Evolutionary conservation across 176 grass and related monocot species (phyloP), one percentile per base, ranked within the genome.

Genomic region (Phyllostachys edulis): DNA sequence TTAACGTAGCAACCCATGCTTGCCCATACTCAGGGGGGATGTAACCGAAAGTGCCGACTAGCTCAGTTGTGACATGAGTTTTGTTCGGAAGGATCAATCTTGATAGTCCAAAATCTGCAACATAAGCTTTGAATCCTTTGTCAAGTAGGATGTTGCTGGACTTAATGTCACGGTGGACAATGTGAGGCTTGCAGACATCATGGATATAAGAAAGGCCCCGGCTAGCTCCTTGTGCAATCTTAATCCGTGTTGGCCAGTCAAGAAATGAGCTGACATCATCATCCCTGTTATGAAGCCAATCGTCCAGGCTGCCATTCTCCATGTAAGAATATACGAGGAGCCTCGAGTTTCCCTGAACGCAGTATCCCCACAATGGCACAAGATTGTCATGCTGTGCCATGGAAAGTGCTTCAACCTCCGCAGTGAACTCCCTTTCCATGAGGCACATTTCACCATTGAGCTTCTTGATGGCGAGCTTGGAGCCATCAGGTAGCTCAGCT

Each of bases 101-200:
- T 29, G 94, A 80, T 1, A 97, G 81, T 36, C 94, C 94, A 60
- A 97, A 97, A 68, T 97, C 94, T 36, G 91, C 94, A 80, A 97
- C 74, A 84, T 92, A 81, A 38, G 94, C 87, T 44, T 97, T 72
- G 32, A 92, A 92, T 61, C 84, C 84, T 76, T 88, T 65, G 60
- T 94, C 94, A 6, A 97, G 85, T 12, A 97, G 71, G 69, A 97
- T 97, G 61, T 97, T 97, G 7, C 91, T 97, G 39, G 89, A 92
- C 69, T 97, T 97, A 13, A 97, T 94, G 64, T 97, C 94, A 21
- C 94, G 87, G 14, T 97, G 94, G 55, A 97, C 68, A 34, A 97
- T 97, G 1, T 86, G 91, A 41, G 91, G 91, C 37, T 87, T 89
- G 32, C 94, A 97, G 2, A 70, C 69, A 47, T 94, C 6, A 69